Base-by-base conservation (phyloP, 2,329 filamentous ascomycete genomes). In the Plectosphaerella sp. region DNA sequence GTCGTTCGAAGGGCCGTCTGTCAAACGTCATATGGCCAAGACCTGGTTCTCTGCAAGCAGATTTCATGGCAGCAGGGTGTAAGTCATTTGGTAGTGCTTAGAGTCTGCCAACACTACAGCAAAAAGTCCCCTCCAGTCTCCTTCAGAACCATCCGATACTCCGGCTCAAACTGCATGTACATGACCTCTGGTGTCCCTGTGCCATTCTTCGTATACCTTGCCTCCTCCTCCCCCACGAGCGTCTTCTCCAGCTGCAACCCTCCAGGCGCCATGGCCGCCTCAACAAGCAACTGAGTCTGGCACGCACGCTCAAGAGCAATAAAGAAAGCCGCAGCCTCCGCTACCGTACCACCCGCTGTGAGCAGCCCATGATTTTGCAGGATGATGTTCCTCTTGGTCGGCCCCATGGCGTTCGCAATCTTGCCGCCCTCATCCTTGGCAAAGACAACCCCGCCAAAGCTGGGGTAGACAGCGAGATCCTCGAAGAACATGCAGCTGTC, bases 311-410 rank as follows among this genome's bases (percentile, higher is more conserved):
- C 87, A 59, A 89, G 74, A 4, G 83, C 68, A 3, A 81, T 82
- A 62, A 88, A 89, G 50, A 89, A 69, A 57, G 82, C 88, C 0
- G 84, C 84, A 0, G 87, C 86, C 66, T 89, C 87, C 56, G 87
- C 87, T 3, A 90, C 84, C 0, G 86, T 90, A 1, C 65, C 62
- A 1, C 87, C 87, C 0, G 86, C 82, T 0, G 85, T 88, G 42
- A 90, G 64, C 5, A 90, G 67, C 0, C 87, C 87, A 61, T 90
- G 87, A 62, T 89, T 90, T 58, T 83, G 74, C 39, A 89, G 65
- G 47, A 89, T 85, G 58, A 83, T 71, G 15, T 77, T 84, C 64
- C 76, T 86, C 54, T 78, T 80, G 0, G 71, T 66, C 1, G 57
- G 53, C 0, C 86, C 86, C 1, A 90, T 70, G 1, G 85, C 79